Percentiles rank a stretch among this genome's conserved stretches.
These are phyloP conservation scores for Cladobotryum mycophilum DNA, from an alignment of 2,329 filamentous ascomycete genomes.

Conservation along the genomic window DNA sequence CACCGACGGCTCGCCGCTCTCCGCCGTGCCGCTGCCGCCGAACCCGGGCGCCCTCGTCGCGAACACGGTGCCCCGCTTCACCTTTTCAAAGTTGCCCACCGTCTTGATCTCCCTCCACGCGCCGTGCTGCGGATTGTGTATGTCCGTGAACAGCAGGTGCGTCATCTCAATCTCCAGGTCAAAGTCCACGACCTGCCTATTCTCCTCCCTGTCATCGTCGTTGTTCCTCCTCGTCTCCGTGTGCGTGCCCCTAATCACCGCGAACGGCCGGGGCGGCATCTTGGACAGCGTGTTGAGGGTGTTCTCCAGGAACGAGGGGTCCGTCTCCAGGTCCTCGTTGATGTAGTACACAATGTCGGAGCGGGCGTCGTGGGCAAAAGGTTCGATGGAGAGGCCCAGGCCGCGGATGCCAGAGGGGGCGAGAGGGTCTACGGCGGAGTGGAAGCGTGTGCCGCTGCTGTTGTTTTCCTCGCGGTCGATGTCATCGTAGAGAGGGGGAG, in stretches of 20 bases:
- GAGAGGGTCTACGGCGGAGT: constrained; percentile 19
- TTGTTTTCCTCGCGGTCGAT: constrained; percentile 13
- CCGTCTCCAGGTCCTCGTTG: constrained; percentile 38
- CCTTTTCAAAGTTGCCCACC: constrained; percentile 53
- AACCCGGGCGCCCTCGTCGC: constrained; percentile 44
- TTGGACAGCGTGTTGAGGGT: constrained; percentile 39
- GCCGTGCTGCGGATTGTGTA: constrained; percentile 22
- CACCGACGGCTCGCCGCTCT: constrained; percentile 27
- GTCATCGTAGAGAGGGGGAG: constrained; percentile 42
- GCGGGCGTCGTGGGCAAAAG: constrained; percentile 26
- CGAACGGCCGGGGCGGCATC: constrained; percentile 46
- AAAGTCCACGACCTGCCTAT: constrained; percentile 51
- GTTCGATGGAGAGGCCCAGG: constrained; percentile 17
- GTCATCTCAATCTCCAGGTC: constrained; percentile 54
- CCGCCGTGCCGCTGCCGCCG: constrained; percentile 22
- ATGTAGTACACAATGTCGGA: constrained; percentile 37
- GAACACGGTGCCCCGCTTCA: constrained; percentile 58
- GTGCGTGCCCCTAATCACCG: constrained; percentile 50
- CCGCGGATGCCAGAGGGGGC: constrained; percentile 20
- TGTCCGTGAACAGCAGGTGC: constrained; percentile 47
- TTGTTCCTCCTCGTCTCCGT: constrained; percentile 27
- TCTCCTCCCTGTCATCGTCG: constrained; percentile 31
- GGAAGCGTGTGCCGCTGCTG: not conserved
- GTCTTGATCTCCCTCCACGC: constrained; percentile 43
- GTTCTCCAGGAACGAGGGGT: constrained; percentile 36